A percentile compares a stretch with the other conserved stretches of the same genome.
Evolutionary conservation across 306 rosid species (phyloP).

Genomic region (Senna tora): DNA sequence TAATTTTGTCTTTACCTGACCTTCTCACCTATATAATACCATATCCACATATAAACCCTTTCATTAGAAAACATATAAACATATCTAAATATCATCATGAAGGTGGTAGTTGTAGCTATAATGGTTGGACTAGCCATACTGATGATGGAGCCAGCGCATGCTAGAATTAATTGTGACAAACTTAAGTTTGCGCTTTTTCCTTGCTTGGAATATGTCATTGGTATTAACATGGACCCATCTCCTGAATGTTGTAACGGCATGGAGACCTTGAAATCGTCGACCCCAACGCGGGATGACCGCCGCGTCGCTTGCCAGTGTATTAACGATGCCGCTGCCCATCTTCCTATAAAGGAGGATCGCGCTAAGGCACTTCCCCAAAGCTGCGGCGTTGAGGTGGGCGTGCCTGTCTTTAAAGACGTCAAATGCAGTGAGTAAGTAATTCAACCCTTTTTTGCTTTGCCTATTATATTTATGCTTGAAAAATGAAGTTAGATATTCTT

Average conservation of each 20-base stretch:
- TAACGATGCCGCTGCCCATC: not conserved
- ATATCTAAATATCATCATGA: not conserved
- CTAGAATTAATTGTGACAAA: conserved; percentile 31
- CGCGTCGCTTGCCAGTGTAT: conserved; percentile 44
- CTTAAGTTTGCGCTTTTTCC: not conserved
- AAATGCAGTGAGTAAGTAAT: conserved; percentile 32
- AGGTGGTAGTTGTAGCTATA: not conserved
- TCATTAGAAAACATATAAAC: not conserved
- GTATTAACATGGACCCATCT: not conserved
- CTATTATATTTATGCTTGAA: too few species aligned
- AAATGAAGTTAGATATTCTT: too few species aligned
- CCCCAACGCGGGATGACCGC: conserved; percentile 4
- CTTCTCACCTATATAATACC: too few species aligned
- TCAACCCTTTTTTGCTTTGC: too few species aligned
- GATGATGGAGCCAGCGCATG: conserved; percentile 1
- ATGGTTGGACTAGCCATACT: not conserved
- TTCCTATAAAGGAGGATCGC: not conserved
- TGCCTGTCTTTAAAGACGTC: conserved; percentile 26
- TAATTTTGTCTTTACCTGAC: too few species aligned
- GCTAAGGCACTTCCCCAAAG: conserved; percentile 28
- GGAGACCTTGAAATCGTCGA: too few species aligned
- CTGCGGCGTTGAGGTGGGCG: not conserved
- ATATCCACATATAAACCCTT: too few species aligned
- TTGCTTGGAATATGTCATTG: conserved; percentile 30
- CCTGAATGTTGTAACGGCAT: conserved; percentile 23